A percentile compares a stretch with the other conserved stretches of the same genome.
phyloP scores from a whole-genome alignment of 1,139 yeast species.

The Hanseniaspora sp. region DNA sequence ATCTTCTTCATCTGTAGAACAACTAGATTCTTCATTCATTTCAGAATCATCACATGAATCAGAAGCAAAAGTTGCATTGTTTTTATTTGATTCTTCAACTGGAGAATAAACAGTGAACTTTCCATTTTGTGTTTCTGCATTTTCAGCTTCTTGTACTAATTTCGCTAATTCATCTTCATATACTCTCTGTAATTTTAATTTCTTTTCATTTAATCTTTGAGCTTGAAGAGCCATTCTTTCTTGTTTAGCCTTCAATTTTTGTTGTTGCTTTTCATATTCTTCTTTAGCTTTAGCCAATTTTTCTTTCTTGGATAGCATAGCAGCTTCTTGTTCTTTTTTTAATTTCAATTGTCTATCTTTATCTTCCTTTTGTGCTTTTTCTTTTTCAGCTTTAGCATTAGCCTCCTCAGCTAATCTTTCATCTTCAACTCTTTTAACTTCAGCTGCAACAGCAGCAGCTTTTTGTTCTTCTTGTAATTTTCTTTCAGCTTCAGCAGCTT shows the following conservation, averaged over 20 bases:
- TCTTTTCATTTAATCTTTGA: constrained; percentile 5
- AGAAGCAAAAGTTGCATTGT: not conserved
- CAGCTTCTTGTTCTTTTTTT: constrained; percentile 1
- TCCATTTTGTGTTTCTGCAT: not conserved
- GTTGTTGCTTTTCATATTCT: constrained; percentile 12
- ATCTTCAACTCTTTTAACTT: not conserved
- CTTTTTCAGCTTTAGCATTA: not conserved
- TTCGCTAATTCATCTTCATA: constrained; percentile 2
- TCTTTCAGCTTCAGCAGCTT: not conserved
- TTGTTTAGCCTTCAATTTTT: constrained; percentile 9
- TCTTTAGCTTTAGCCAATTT: constrained; percentile 13
- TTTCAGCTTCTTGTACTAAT: constrained; percentile 7
- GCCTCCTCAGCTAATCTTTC: not conserved
- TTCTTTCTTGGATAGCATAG: constrained; percentile 7
- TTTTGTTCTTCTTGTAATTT: not conserved
- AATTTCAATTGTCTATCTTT: not conserved
- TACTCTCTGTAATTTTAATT: constrained; percentile 5
- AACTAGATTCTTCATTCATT: constrained; percentile 7
- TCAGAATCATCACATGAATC: constrained; percentile 4
- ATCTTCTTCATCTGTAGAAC: constrained; percentile 7
- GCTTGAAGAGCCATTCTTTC: constrained; percentile 15
- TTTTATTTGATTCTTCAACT: not conserved
- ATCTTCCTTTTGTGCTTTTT: not conserved
- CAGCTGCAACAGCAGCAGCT: not conserved
- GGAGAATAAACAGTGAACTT: not conserved